Evolutionary conservation across 2,329 filamentous ascomycete genomes (phyloP).

Genomic region (Botrytis hyacinthi): DNA sequence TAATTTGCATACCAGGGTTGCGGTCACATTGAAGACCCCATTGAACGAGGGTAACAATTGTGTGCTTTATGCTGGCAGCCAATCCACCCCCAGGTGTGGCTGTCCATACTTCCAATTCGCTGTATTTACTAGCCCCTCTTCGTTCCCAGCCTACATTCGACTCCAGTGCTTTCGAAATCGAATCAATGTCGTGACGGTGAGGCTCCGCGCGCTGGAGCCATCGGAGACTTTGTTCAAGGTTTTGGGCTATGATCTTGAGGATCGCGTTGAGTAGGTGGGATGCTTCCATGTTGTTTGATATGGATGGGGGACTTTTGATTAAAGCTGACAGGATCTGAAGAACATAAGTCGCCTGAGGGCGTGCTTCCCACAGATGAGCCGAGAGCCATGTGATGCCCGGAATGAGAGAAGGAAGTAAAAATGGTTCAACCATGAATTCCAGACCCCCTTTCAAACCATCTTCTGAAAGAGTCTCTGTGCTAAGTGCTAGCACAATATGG

Average conservation of each 20-base stretch:
- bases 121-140: slow-evolving; percentile 59
- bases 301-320: slow-evolving; percentile 61
- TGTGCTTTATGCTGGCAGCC: slow-evolving; percentile 55
- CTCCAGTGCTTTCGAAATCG: slow-evolving; percentile 64
- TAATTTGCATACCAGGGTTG: slow-evolving; percentile 52
- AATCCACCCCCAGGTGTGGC: slow-evolving; percentile 56
- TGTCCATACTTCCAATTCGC: slow-evolving; percentile 68
- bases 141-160: slow-evolving; percentile 57
- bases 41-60: slow-evolving; percentile 60
- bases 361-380: slow-evolving; percentile 66
- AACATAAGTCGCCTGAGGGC: slow-evolving; percentile 64
- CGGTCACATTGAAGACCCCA: slow-evolving; percentile 53
- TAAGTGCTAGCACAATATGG: slow-evolving; percentile 69
- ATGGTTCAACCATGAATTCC: slow-evolving; percentile 78
- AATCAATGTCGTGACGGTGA: slow-evolving; percentile 66
- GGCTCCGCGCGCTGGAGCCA: slow-evolving; percentile 66
- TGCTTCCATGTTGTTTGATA: slow-evolving; percentile 62
- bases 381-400: slow-evolving; percentile 70
- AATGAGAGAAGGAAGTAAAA: slow-evolving; percentile 74
- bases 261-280: slow-evolving; percentile 67
- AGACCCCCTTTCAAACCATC: slow-evolving; percentile 72
- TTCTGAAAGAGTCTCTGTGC: slow-evolving; percentile 62
- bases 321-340: slow-evolving; percentile 72
- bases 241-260: slow-evolving; percentile 67
- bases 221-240: slow-evolving; percentile 64